A percentile compares a stretch with the other conserved stretches of the same genome.
Conservation (phyloP, 768 basidiomycete genomes). For the Mycena pura region DNA sequence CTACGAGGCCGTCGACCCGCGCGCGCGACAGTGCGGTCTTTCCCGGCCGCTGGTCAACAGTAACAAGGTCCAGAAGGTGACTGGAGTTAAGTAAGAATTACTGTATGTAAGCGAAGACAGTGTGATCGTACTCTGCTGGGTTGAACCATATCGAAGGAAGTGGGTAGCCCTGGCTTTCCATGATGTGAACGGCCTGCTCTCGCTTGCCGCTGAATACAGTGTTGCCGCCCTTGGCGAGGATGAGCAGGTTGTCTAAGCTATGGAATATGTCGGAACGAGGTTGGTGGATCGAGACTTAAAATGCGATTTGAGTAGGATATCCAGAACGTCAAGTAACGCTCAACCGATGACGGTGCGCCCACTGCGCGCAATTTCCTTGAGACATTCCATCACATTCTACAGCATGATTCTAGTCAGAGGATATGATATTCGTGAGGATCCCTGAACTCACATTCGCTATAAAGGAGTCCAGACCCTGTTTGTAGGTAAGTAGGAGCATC, state of each 20-base stretch:
- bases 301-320: constrained; percentile 29
- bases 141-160: constrained; percentile 44
- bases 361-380: constrained; percentile 45
- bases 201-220: constrained; percentile 32
- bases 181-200: constrained; percentile 38
- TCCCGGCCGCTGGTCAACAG: constrained; percentile 24
- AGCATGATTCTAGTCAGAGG: too few relatives aligned
- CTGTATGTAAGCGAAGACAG: constrained; percentile 41
- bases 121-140: constrained; percentile 43
- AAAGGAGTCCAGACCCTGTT: constrained; percentile 48
- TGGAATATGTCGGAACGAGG: constrained; percentile 38
- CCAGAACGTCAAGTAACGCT: neutral
- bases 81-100: constrained; percentile 23
- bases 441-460: constrained; percentile 38
- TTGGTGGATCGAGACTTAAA: constrained; percentile 35
- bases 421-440: neutral
- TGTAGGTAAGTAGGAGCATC: neutral
- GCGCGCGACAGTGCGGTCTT: constrained; percentile 15
- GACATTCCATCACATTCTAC: constrained; percentile 49
- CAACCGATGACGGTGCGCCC: constrained; percentile 42
- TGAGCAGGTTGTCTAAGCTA: constrained; percentile 29
- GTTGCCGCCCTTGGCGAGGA: constrained; percentile 32
- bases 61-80: constrained; percentile 24
- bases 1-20: constrained; percentile 18
- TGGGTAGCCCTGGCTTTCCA: constrained; percentile 40